Evolutionary conservation across 805 yeast genomes (phyloP), one percentile per base, ranked within the genome.

Genomic region (Blastobotrys robertii): DNA sequence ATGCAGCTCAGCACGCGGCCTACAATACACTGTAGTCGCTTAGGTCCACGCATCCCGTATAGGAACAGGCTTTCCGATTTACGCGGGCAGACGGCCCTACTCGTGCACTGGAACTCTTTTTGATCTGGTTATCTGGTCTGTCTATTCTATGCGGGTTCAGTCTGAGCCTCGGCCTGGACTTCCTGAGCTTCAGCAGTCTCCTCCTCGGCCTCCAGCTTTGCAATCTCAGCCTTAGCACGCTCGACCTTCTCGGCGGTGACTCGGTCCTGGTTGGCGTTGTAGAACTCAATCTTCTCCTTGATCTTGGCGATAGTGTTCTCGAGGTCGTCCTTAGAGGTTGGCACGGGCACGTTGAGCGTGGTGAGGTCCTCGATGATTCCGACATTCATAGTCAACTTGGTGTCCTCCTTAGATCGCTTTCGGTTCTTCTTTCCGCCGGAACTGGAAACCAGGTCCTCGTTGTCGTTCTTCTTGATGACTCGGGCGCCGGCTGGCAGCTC

Each of bases 191-290:
- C 11, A 3, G n/a, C 43, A 22, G 30, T 6, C 13, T 35, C 32
- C 8, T 14, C 36, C 34, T 41, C 29, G 12, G n/a, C 43, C 49
- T 80, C 81, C 48, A 84, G 65, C 58, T 79, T 72, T 48, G 80
- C 81, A 51, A 85, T 74, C 63, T 81, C 81, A 44, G 79, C 81
- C 67, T 85, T 79, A 40, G 92, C 95, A 50, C 73, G 73, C 55
- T 74, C 84, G 51, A 83, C 70, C 62, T 83, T 81, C 63, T 76
- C 74, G 60, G 78, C 74, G 47, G 97, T 85, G 58, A 79, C 84
- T 44, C 78, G 84, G 47, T 80, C 88, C 69, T 86, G 94, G 65
- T 79, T 78, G 39, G 72, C 70, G 63, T 73, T 68, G 67, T 76
- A 83, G 50, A 77, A 77, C 44, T 67, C 69, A 58, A 84, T 75